Evolutionary conservation across 2,329 filamentous ascomycete species (phyloP), one percentile per base, ranked within the genome.

Genomic region (Alternaria hordeiaustralica): DNA sequence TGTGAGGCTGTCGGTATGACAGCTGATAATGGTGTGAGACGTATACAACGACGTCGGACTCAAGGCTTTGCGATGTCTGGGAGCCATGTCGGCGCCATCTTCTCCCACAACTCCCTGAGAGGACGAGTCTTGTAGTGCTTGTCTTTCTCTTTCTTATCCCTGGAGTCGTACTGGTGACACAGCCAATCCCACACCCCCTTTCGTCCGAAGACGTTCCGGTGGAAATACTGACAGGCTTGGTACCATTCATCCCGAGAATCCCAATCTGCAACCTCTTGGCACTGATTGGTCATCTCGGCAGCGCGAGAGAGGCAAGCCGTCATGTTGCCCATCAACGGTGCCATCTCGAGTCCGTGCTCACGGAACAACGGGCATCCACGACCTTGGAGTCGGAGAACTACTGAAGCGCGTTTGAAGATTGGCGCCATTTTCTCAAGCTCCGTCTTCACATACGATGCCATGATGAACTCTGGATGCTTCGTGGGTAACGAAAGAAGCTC

Each of bases 381-480:
- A 1, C 26, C 49, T 15, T 64, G 61, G 7, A 58, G n/a, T 10
- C 53, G 54, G 2, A 66, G 36, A 5, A 66, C 21, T 2, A 58
- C 26, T 1, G 56, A 21, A 3, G 61, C 54, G 12, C 57, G 61
- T 23, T 58, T 58, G 18, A 66, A 47, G 1, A 20, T 12, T 0
- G n/a, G 15, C 2, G 47, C 57, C 15, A 28, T 21, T 9, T n/a
- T n/a, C 6, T 60, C 53, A 15, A 65, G 23, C 3, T 25, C 21
- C 0, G n/a, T 15, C 20, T 58, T 62, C 5, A 65, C 30, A 25
- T 36, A 36, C 0, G 13, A 7, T 3, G 28, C 47, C 7, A 30
- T 50, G 21, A 56, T 12, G 20, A 36, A 8, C 5, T 12, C 7
- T 7, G 23, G 13, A 3, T 49, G 8, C 1, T 9, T 10, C 2